A percentile compares a stretch with the other conserved stretches of the same genome.
phyloP scores from a whole-genome alignment of 176 grass and related monocot genomes.

The Bromus sterilis region DNA sequence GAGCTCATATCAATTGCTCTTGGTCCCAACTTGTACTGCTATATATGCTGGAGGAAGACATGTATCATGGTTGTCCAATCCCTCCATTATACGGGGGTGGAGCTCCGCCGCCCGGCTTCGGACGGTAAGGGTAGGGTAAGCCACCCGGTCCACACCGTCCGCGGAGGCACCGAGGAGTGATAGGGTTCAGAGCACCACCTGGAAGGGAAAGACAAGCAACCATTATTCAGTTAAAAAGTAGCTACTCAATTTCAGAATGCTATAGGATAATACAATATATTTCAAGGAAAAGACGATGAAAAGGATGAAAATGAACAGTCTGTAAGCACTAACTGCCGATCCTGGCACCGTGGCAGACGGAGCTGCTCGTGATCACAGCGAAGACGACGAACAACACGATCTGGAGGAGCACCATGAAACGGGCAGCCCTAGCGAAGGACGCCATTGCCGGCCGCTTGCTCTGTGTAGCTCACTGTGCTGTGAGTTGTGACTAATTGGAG shows the following conservation, averaged over 20 bases:
- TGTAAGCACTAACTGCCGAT: background rate
- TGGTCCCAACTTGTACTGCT: background rate
- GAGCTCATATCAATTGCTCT: too few species aligned
- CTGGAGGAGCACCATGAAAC: slow-evolving; percentile 12
- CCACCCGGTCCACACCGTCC: background rate
- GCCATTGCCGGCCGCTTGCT: background rate
- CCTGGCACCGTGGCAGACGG: background rate
- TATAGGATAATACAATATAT: background rate
- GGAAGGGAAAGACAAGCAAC: background rate
- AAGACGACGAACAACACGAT: background rate
- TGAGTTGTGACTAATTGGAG: background rate
- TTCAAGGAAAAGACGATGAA: background rate
- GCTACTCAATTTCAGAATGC: background rate
- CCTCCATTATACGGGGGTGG: background rate
- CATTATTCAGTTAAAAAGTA: background rate
- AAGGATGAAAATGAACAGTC: background rate
- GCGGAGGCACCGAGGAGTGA: background rate
- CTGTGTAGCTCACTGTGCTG: background rate
- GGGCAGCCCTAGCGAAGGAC: background rate
- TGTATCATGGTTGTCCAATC: background rate
- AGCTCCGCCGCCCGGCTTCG: background rate
- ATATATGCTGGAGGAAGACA: too few species aligned
- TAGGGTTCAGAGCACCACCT: background rate
- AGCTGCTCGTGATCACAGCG: background rate
- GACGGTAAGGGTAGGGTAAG: background rate